Evolutionary conservation across 768 basidiomycete genomes (phyloP).

Genomic region (Megacollybia marginata): DNA sequence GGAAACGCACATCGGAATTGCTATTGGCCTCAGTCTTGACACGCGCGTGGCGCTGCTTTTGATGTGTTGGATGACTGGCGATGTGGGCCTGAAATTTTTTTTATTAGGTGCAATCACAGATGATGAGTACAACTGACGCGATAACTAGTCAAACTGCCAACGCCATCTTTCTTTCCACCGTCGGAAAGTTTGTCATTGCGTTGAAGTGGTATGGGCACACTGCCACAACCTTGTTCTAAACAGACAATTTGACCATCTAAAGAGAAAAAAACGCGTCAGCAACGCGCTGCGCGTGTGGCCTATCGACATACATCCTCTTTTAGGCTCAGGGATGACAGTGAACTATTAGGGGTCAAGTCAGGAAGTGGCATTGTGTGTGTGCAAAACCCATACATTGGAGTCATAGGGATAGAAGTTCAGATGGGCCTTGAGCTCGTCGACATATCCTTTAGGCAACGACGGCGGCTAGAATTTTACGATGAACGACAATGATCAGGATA

Average conservation of each 20-base stretch:
- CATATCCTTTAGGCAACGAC: slow-evolving; percentile 24
- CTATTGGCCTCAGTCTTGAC: slow-evolving; percentile 10
- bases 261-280: slow-evolving; percentile 3
- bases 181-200: slow-evolving; percentile 21
- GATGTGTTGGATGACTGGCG: slow-evolving; percentile 19
- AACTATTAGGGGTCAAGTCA: neutral
- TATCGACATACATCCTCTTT: slow-evolving; percentile 9
- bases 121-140: slow-evolving; percentile 25
- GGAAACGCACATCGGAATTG: slow-evolving; percentile 1
- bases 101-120: neutral
- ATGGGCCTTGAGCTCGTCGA: slow-evolving; percentile 28
- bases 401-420: slow-evolving; percentile 23
- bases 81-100: slow-evolving; percentile 23
- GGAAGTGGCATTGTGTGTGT: neutral
- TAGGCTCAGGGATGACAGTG: neutral
- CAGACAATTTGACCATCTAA: slow-evolving; percentile 38
- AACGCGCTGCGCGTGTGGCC: neutral
- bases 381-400: slow-evolving; percentile 19
- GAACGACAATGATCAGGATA: too few relatives aligned
- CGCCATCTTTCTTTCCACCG: slow-evolving; percentile 34
- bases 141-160: slow-evolving; percentile 41
- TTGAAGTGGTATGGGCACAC: slow-evolving; percentile 23
- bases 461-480: neutral
- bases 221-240: slow-evolving; percentile 38
- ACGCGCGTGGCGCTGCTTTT: slow-evolving; percentile 14